Evolutionary conservation across 2,329 filamentous ascomycete species (phyloP).

Genomic region (Colletotrichum falcatum): DNA sequence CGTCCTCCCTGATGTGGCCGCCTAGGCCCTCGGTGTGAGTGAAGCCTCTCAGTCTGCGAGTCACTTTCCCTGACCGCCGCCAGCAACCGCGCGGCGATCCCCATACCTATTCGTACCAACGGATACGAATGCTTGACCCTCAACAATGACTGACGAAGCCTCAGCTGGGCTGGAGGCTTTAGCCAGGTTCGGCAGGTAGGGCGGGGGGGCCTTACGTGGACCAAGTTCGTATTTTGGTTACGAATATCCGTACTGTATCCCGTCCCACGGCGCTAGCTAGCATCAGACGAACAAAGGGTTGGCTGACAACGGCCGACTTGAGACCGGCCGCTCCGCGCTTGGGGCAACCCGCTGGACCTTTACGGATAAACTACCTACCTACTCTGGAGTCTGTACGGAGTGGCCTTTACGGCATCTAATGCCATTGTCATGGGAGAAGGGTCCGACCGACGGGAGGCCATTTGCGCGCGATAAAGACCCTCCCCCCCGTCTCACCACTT

Average conservation of each 20-base stretch:
- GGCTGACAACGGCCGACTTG: slow-evolving; percentile 21
- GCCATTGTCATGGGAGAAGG: slow-evolving; percentile 18
- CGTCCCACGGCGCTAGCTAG: slow-evolving; percentile 16
- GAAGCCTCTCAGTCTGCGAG: slow-evolving; percentile 28
- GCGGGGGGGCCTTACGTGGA: too few relatives aligned
- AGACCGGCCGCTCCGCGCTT: slow-evolving; percentile 31
- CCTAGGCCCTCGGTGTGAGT: neutral
- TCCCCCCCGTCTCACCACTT: slow-evolving; percentile 37
- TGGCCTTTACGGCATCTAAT: too few relatives aligned
- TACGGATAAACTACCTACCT: too few relatives aligned
- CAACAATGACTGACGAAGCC: slow-evolving; percentile 8
- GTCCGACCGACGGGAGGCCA: slow-evolving; percentile 12
- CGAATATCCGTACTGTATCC: slow-evolving; percentile 11
- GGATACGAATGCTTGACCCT: too few relatives aligned
- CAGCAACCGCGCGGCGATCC: slow-evolving; percentile 1
- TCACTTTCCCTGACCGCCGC: slow-evolving; percentile 22
- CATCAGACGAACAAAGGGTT: slow-evolving; percentile 35
- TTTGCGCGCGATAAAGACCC: slow-evolving; percentile 16
- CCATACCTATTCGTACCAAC: too few relatives aligned
- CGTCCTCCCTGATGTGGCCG: slow-evolving; percentile 1
- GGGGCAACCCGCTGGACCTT: slow-evolving; percentile 17
- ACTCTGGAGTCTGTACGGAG: too few relatives aligned
- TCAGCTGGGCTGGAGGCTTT: slow-evolving; percentile 14
- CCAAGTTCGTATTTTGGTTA: too few relatives aligned
- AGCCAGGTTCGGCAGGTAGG: neutral